Percentiles rank a stretch among this genome's conserved stretches.
phyloP scores from a whole-genome alignment of 2,329 filamentous ascomycete genomes.

The Diaporthe helianthi region DNA sequence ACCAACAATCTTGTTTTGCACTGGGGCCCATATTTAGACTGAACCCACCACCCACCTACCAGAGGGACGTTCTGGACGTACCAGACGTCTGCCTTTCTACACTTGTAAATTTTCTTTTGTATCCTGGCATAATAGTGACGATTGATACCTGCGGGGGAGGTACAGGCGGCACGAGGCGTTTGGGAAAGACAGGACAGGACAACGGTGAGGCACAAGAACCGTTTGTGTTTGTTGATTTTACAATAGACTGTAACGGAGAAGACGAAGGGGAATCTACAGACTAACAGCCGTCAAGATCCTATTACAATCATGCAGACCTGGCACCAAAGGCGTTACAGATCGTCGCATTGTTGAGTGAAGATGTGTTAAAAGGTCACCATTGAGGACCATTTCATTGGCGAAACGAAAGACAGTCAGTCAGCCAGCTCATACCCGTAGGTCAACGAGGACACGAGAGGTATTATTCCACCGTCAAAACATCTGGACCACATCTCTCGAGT shows the following conservation, averaged over 20 bases:
- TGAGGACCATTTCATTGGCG: not conserved
- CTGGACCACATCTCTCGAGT: not conserved
- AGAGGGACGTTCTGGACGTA: not conserved
- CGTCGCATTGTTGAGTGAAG: not conserved
- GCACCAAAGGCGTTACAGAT: not conserved
- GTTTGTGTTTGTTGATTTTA: not conserved
- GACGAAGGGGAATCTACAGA: not conserved
- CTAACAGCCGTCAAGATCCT: not conserved
- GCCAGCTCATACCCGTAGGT: not conserved
- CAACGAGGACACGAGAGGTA: slow-evolving; percentile 1
- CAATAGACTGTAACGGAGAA: slow-evolving; percentile 17
- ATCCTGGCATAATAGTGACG: slow-evolving; percentile 26
- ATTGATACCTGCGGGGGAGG: slow-evolving; percentile 29
- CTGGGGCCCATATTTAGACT: slow-evolving; percentile 9
- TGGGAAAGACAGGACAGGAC: slow-evolving; percentile 19
- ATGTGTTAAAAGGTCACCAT: not conserved
- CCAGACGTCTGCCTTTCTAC: not conserved
- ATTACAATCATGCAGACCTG: not conserved
- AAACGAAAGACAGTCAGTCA: not conserved
- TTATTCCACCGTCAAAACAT: not conserved
- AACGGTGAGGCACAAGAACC: not conserved
- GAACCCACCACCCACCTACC: not conserved
- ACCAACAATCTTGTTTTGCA: slow-evolving; percentile 8
- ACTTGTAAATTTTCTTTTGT: slow-evolving; percentile 24
- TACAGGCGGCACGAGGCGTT: slow-evolving; percentile 22